phyloP scores from a whole-genome alignment of 2,329 filamentous ascomycete genomes.

The Alternaria metachromatica region DNA sequence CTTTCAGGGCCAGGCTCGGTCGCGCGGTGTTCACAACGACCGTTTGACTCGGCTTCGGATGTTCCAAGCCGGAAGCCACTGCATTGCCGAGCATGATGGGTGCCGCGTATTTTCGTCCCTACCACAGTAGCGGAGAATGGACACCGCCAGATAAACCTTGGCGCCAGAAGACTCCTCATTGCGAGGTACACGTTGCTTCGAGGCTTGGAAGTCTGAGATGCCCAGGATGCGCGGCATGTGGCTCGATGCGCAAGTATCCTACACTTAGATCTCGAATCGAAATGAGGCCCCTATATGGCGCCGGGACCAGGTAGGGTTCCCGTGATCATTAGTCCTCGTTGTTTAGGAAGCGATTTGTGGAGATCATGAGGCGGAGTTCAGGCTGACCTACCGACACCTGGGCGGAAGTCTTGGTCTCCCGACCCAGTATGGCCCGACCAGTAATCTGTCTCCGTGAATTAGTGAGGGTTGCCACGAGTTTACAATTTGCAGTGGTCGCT shows the following conservation, averaged over 20 bases:
- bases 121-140: background rate
- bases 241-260: background rate
- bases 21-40: background rate
- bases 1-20: background rate
- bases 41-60: slow-evolving; percentile 11
- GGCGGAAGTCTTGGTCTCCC: slow-evolving; percentile 1
- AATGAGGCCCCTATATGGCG: background rate
- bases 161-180: slow-evolving; percentile 5
- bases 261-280: background rate
- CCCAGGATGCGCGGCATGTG: background rate
- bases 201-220: slow-evolving; percentile 14
- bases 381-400: slow-evolving; percentile 1
- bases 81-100: slow-evolving; percentile 25
- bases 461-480: background rate
- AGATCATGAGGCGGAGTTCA: slow-evolving; percentile 22
- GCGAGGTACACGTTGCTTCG: slow-evolving; percentile 17
- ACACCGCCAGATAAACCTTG: slow-evolving; percentile 8
- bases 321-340: slow-evolving; percentile 4
- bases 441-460: slow-evolving; percentile 10
- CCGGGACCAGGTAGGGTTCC: background rate
- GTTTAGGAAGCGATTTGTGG: slow-evolving; percentile 2
- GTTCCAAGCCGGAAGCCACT: slow-evolving; percentile 24
- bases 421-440: slow-evolving; percentile 3
- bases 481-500: background rate
- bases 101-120: slow-evolving; percentile 30